These are phyloP conservation scores for Sclerotinia glacialis DNA, from an alignment of 2,329 filamentous ascomycete species.

Conservation along the genomic window DNA sequence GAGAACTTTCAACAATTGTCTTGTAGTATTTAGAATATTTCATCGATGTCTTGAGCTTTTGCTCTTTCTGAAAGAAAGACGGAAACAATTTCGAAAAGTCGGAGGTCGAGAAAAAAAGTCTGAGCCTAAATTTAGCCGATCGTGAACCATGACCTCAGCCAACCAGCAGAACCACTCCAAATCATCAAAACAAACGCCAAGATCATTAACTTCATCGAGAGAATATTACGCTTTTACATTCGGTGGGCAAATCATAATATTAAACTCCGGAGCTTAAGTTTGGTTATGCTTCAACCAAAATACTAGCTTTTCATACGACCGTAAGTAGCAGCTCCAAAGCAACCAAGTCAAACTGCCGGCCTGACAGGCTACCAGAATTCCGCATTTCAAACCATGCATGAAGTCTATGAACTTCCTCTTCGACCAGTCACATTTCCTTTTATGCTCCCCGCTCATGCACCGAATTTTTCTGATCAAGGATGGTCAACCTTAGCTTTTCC, in stretches of 20 bases:
- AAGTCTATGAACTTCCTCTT: slow-evolving; percentile 5
- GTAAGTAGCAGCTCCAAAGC: not conserved
- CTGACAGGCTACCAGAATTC: not conserved
- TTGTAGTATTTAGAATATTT: not conserved
- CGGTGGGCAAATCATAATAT: too few relatives aligned
- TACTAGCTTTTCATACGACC: too few relatives aligned
- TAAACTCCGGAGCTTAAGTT: not conserved
- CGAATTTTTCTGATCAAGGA: slow-evolving; percentile 30
- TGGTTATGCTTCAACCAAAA: not conserved
- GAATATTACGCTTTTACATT: not conserved
- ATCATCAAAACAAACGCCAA: not conserved
- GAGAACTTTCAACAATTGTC: not conserved
- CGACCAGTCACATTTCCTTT: slow-evolving; percentile 26
- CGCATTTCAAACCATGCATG: not conserved
- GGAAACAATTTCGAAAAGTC: not conserved
- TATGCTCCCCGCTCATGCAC: slow-evolving; percentile 27
- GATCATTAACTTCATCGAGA: not conserved
- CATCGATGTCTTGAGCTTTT: not conserved
- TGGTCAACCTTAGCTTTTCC: slow-evolving; percentile 32
- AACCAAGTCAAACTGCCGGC: not conserved
- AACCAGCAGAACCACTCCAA: not conserved
- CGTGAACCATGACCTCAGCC: not conserved
- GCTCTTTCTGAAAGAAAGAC: too few relatives aligned
- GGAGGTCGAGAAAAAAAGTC: not conserved
- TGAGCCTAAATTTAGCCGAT: not conserved